Evolutionary conservation across 192 early-diverging fungal genomes (phyloP).

Genomic region (Rhizoclosmatium sp.): DNA sequence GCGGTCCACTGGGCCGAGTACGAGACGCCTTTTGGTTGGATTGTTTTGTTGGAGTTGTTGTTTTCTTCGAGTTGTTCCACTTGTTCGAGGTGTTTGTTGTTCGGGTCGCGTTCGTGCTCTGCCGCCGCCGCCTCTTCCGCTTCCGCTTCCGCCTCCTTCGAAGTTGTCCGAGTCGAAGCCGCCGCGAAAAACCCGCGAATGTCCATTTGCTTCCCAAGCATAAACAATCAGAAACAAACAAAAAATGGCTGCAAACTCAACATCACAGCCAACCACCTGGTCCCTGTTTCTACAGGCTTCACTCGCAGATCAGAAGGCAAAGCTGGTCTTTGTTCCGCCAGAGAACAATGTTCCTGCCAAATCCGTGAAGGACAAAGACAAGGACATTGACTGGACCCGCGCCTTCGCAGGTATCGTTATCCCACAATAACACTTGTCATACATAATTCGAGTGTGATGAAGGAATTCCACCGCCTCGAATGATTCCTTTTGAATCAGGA

Average conservation of each 20-base stretch:
- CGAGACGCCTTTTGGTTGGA: conserved; percentile 11
- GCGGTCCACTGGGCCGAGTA: conserved; percentile 36
- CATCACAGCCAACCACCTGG: not conserved
- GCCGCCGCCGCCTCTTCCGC: no score
- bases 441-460: no score
- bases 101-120: not conserved
- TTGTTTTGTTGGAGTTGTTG: no score
- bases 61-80: not conserved
- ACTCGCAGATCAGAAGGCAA: not conserved
- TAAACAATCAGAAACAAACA: not conserved
- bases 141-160: not conserved
- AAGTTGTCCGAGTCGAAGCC: not conserved
- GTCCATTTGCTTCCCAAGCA: not conserved
- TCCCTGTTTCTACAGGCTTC: not conserved
- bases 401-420: not conserved
- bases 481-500: not conserved
- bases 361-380: no score
- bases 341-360: no score
- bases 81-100: not conserved
- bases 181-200: not conserved
- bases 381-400: not conserved
- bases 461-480: not conserved
- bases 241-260: not conserved
- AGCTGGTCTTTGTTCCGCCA: not conserved
- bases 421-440: no score